phyloP scores from a whole-genome alignment of 768 basidiomycete genomes.

The Agrocybe praecox region DNA sequence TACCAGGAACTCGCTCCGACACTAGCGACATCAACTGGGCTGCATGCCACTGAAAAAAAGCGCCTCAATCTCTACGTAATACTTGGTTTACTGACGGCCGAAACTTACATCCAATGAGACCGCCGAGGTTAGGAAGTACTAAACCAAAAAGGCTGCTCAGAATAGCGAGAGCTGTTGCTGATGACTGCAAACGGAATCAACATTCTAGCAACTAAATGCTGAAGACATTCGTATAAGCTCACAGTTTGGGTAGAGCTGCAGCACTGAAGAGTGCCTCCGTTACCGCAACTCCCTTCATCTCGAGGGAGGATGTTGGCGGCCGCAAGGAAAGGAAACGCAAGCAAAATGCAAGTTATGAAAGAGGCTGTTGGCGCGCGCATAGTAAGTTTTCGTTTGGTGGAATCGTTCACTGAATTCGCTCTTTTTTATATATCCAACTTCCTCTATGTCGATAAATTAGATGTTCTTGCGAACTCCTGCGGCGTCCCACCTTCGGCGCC shows the following conservation, averaged over 20 bases:
- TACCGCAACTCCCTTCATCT: neutral
- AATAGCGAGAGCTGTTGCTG: neutral
- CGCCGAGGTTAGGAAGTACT: conserved; percentile 1
- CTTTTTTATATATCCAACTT: neutral
- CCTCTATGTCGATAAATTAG: neutral
- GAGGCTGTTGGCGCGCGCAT: neutral
- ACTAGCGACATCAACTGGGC: neutral
- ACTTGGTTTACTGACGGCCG: neutral
- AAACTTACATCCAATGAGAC: conserved; percentile 8
- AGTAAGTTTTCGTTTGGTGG: neutral
- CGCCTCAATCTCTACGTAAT: neutral
- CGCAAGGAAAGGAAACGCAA: conserved; percentile 8
- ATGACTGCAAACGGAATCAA: neutral
- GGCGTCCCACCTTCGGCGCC: neutral
- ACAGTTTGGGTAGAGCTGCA: conserved; percentile 10
- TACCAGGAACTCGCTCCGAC: conserved; percentile 1
- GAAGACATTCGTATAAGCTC: neutral
- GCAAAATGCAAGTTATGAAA: neutral
- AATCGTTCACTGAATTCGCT: neutral
- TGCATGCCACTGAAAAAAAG: neutral
- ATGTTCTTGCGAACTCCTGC: neutral
- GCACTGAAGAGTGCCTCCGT: conserved; percentile 6
- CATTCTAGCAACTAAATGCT: too few species aligned
- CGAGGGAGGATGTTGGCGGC: conserved; percentile 7
- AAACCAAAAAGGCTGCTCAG: conserved; percentile 8